These are phyloP conservation scores for Euphorbia corollata DNA, from an alignment of 441 rosid genomes.

Conservation along the genomic window DNA sequence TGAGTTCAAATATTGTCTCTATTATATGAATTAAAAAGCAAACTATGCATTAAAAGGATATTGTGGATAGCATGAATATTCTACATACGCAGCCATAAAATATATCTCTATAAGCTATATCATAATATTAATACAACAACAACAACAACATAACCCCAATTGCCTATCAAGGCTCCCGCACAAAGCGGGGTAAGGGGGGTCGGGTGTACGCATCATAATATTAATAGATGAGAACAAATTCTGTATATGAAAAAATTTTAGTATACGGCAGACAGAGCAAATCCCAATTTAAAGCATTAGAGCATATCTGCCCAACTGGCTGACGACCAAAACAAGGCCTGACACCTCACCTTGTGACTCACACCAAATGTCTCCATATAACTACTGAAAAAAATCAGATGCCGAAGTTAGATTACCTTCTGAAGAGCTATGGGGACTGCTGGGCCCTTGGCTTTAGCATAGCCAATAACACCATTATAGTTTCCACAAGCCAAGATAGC, in stretches of 20 bases:
- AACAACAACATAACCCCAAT: too few species aligned
- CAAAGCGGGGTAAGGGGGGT: too few species aligned
- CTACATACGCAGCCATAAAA: not conserved
- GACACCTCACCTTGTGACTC: not conserved
- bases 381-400: not conserved
- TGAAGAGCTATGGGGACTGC: constrained; percentile 69
- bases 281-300: not conserved
- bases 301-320: not conserved
- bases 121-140: too few species aligned
- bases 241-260: not conserved
- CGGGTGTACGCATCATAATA: not conserved
- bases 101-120: too few species aligned
- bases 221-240: not conserved
- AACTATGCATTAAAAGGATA: too few species aligned
- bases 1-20: too few species aligned
- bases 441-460: constrained; percentile 80
- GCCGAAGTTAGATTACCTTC: constrained; percentile 43
- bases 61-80: not conserved
- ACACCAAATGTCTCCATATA: not conserved
- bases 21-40: too few species aligned
- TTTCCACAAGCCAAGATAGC: constrained; percentile 86
- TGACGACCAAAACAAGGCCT: too few species aligned
- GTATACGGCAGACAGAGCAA: not conserved
- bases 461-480: constrained; percentile 81
- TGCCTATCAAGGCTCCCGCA: too few species aligned